Base-by-base conservation (phyloP, 2,329 filamentous ascomycete species). In the Trichoderma sp. region DNA sequence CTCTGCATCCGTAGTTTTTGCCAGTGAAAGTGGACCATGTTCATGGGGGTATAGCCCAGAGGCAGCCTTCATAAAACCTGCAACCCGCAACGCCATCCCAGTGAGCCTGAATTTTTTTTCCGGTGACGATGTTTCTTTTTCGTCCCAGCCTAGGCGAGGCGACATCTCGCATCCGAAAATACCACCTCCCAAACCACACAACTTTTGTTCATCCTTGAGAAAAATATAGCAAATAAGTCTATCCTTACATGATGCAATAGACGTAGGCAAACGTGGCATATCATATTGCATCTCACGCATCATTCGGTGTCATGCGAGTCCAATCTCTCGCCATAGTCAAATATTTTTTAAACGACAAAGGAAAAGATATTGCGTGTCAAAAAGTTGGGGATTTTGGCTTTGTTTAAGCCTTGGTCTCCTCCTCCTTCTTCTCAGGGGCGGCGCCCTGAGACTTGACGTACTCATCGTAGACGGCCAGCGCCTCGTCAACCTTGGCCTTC, bases 391-490 rank as follows among this genome's bases (percentile, higher is more conserved):
- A 62, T 53, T 69, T 27, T 62, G 66, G 65, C 70, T 55, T 33
- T 27, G n/a, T 40, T 76, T 82, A 82, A 74, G 80, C 79, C 81
- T 83, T 82, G 70, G 77, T 78, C 76, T 81, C 80, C 79, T 88
- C 86, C 77, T 88, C 85, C 78, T 84, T 82, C 60, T 76, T 77
- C 72, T 83, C 82, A 65, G 74, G 80, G 63, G 74, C 78, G 43
- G 72, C 79, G 47, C 79, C 78, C 80, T 96, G 93, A 78, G 88
- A 89, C 90, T 98, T 98, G 84, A 98, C 91, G 82, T 99, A 99
- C 83, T 99, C 96, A 79, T 99, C 94, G 81, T 98, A 99, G 76
- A 99, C 96, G 75, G 89, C 92, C 79, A 99, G 91, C 74, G 96
- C 96, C 86, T 99, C 96, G 71, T 97, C 93, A 71, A 99, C 96